Base-by-base conservation (phyloP, 768 basidiomycete genomes). In the Suillus decipiens region DNA sequence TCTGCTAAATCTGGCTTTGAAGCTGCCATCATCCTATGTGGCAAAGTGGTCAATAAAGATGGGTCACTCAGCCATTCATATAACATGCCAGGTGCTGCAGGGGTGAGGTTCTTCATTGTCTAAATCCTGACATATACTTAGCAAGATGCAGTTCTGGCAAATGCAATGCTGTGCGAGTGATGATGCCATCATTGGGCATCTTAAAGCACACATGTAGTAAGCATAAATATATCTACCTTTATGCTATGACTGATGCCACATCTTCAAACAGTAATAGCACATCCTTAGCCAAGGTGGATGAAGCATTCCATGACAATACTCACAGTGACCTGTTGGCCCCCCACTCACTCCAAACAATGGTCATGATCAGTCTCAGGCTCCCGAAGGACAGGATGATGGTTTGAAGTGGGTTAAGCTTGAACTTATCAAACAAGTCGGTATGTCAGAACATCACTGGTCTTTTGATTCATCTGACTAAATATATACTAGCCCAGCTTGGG, bases 151-250 rank as follows among this genome's bases (percentile, higher is more conserved):
- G 62, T 66, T 66, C 11, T 60, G 55, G n/a, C 14, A 59, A 2
- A 56, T 39, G 41, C 59, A 31, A 14, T 66, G 64, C 43, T 24
- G 31, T 43, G 56, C 62, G 1, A 33, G 54, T 28, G 31, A 58
- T 3, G 8, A 60, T 41, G 39, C 42, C 4, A 63, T 66, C 15
- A 59, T 66, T 3, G 50, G 51, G 2, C 57, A 63, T 33, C 36
- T 66, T 15, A 66, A 63, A 28, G 62, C 62, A 15, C 64, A 63
- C 9, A 15, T 66, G 6, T 66, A 60, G 64, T 66, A 63, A 57
- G 64, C 60, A 4, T 22, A 4, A 43, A 4, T n/a, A 3, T 43
- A 43, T 4, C 45, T 45, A 45, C 9, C 4, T 45, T 45, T 22
- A 2, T 45, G 45, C 4, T 22, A 45, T 4, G 10, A 45, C 45